A percentile compares a stretch with the other conserved stretches of the same genome.
Evolutionary conservation across 371 early-diverging fungal species (phyloP).

Genomic region (Blastocladiella emersonii): DNA sequence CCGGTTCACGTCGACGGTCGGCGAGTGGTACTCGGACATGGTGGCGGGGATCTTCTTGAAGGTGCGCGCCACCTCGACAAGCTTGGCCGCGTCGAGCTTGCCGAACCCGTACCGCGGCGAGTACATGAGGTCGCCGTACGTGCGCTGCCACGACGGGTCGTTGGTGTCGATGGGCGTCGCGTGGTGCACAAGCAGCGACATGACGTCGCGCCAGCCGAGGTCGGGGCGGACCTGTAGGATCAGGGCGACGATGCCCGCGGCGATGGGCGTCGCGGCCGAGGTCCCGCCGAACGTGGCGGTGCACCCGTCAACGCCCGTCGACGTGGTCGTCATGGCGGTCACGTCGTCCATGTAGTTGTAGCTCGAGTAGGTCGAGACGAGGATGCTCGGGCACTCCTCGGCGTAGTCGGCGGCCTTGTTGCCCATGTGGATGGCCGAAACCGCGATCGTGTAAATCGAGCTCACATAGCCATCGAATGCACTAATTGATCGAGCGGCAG

Average conservation of each 20-base stretch:
- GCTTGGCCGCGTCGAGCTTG: constrained; percentile 61
- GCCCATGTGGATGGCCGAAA: constrained; percentile 70
- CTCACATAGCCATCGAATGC: constrained; percentile 81
- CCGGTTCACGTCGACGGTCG: not conserved
- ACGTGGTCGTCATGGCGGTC: constrained; percentile 18
- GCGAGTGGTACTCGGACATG: not conserved
- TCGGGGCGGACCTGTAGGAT: constrained; percentile 73
- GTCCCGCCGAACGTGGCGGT: constrained; percentile 82
- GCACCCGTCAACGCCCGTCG: constrained; percentile 64
- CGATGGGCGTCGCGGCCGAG: constrained; percentile 92
- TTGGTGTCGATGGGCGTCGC: constrained; percentile 53
- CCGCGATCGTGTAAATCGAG: constrained; percentile 82
- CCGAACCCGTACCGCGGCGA: constrained; percentile 87
- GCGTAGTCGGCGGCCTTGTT: constrained; percentile 71
- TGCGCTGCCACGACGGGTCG: constrained; percentile 45
- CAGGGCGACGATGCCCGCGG: constrained; percentile 80
- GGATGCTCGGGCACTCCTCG: constrained; percentile 67
- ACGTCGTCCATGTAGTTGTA: not conserved
- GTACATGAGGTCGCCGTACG: constrained; percentile 49
- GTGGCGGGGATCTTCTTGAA: constrained; percentile 14
- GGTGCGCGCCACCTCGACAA: constrained; percentile 64
- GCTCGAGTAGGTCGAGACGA: not conserved
- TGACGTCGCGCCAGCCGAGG: constrained; percentile 82
- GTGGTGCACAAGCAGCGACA: constrained; percentile 61
- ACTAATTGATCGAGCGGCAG: no score